Percentiles rank a stretch among this genome's conserved stretches.
These are phyloP conservation scores for Brettanomyces naardenensis DNA, from an alignment of 805 yeast genomes.

Conservation along the genomic window DNA sequence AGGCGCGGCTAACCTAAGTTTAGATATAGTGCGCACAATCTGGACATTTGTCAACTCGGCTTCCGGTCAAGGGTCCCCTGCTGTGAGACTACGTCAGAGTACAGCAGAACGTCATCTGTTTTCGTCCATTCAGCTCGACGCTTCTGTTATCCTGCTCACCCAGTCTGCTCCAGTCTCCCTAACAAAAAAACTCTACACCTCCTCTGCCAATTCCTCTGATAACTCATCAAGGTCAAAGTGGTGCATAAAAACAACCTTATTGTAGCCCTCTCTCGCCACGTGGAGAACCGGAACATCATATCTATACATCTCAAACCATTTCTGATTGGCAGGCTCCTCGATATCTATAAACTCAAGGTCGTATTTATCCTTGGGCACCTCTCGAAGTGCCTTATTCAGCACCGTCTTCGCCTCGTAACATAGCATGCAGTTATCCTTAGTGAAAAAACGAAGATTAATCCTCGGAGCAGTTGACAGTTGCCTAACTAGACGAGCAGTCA, in stretches of 20 bases:
- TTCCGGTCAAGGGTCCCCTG: no score
- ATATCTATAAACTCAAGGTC: constrained; percentile 46
- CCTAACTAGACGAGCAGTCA: no score
- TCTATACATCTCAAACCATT: constrained; percentile 64
- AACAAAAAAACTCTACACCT: constrained; percentile 12
- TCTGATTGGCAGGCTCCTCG: constrained; percentile 45
- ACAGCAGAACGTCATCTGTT: no score
- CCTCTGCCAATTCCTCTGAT: constrained; percentile 39
- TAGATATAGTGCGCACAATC: no score
- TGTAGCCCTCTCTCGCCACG: constrained; percentile 41
- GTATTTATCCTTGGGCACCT: constrained; percentile 15
- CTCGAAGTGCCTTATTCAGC: constrained; percentile 33
- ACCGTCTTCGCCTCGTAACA: constrained; percentile 59
- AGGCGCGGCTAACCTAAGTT: no score
- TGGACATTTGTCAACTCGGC: no score
- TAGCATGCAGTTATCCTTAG: constrained; percentile 61
- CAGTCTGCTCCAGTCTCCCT: background rate
- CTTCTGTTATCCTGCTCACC: no score
- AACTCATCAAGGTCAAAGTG: constrained; percentile 49
- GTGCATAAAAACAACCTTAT: constrained; percentile 61
- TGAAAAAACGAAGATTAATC: constrained; percentile 44
- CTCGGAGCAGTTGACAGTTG: no score
- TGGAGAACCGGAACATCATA: constrained; percentile 78
- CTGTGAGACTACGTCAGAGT: no score
- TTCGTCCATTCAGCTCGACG: no score